Evolutionary conservation across 1,284 basidiomycete genomes (phyloP), one percentile per base, ranked within the genome.

Genomic region (Cryptococcus hybrid): DNA sequence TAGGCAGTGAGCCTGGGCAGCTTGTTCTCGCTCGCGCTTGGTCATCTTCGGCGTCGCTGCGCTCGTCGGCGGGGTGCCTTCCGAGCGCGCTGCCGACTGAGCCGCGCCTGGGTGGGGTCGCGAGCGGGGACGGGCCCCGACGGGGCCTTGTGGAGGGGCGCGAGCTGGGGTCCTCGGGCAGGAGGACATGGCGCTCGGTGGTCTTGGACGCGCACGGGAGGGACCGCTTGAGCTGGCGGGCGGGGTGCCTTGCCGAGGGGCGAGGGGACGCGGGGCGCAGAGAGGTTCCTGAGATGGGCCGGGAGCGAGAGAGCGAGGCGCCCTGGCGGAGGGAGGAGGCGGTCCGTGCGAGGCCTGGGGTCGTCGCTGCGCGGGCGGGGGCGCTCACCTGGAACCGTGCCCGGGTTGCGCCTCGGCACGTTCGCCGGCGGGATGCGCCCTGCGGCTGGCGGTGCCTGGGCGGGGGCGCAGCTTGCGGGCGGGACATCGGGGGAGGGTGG

Each of bases 101-200:
- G 5, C 40, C 49, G 5, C 49, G 34, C 15, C 49, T 24, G 3
- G 49, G 49, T 12, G 68, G 64, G 2, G 58, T 44, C 6, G 53
- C 3, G 7, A 70, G 60, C 35, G 61, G 49, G 11, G 59, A 49
- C 36, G 64, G 64, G 59, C 63, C 9, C 64, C 62, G 56, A 64
- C 60, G 7, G 71, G 61, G 13, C 60, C 59, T 50, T 59, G 57
- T 82, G 83, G 5, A 92, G 78, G 0, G 92, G 89, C 58, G 86
- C 88, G 1, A 92, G 90, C 76, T 97, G 93, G 2, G 90, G 50
- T 87, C 92, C 48, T 90, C 91, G 0, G 93, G 93, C 9, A 97
- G 84, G 18, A 93, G 82, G 5, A 97, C 92, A 64, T 95, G 90
- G 71, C 91, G 92, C 67, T 94, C 91, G 0, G 87, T 89, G 1